Conservation (phyloP, 805 yeast species). For the Ogataea allantospora region DNA sequence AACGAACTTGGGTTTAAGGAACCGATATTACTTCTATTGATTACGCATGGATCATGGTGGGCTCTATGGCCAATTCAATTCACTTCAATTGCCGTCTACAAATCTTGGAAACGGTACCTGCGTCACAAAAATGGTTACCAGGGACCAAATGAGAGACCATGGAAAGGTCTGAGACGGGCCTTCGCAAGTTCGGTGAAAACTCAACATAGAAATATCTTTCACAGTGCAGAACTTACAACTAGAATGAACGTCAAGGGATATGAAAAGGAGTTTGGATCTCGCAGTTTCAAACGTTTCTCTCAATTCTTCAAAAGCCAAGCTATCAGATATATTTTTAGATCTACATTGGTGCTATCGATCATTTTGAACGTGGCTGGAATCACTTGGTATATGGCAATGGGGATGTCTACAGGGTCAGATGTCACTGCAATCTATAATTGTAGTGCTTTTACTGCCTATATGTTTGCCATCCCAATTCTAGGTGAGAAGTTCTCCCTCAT, state of each 20-base stretch:
- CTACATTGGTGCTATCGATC: slow-evolving; percentile 46
- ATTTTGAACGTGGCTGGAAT: slow-evolving; percentile 73
- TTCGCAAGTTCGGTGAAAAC: slow-evolving; percentile 38
- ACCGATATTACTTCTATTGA: slow-evolving; percentile 61
- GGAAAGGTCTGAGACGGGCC: slow-evolving; percentile 34
- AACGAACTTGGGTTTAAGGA: slow-evolving; percentile 54
- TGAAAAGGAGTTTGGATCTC: slow-evolving; percentile 32
- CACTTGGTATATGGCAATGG: slow-evolving; percentile 85
- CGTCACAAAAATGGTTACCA: slow-evolving; percentile 19
- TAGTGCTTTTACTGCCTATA: slow-evolving; percentile 83
- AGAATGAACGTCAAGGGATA: slow-evolving; percentile 30
- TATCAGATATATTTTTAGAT: slow-evolving; percentile 43
- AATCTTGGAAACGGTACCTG: slow-evolving; percentile 36
- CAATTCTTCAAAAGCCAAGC: slow-evolving; percentile 46
- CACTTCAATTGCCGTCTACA: slow-evolving; percentile 43
- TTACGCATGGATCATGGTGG: slow-evolving; percentile 82
- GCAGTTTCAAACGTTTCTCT: slow-evolving; percentile 26
- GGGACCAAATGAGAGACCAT: slow-evolving; percentile 22
- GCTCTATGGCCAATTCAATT: slow-evolving; percentile 70
- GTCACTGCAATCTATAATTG: slow-evolving; percentile 90
- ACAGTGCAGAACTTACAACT: slow-evolving; percentile 36
- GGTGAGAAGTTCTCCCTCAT: slow-evolving; percentile 61
- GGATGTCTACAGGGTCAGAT: slow-evolving; percentile 76
- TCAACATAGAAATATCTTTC: slow-evolving; percentile 42
- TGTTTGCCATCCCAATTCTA: slow-evolving; percentile 75